Conservation (phyloP, 2,329 filamentous ascomycete species). For the Rhynchosporium agropyri region DNA sequence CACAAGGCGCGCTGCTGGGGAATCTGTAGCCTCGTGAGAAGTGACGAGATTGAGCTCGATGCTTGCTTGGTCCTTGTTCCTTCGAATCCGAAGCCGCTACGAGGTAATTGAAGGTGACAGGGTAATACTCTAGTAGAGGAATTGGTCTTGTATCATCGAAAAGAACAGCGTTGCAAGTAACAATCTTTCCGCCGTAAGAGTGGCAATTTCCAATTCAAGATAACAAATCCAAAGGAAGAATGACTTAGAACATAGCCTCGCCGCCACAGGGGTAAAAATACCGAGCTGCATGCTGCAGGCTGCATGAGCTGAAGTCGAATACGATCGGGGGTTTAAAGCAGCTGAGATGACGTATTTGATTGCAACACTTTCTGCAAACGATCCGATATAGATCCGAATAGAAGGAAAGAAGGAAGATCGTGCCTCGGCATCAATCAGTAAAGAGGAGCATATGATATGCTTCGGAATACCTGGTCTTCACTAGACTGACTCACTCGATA, state of each 20-base stretch:
- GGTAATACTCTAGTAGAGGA: not conserved
- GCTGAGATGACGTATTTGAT: conserved; percentile 10
- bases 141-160: not conserved
- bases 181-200: not conserved
- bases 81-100: not conserved
- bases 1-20: not conserved
- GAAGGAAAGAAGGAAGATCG: not conserved
- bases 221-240: not conserved
- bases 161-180: conserved; percentile 7
- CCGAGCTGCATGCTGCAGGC: not conserved
- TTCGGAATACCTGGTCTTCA: not conserved
- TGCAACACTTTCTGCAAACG: conserved; percentile 7
- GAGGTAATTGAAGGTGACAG: not conserved
- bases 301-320: conserved; percentile 14
- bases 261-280: conserved; percentile 10
- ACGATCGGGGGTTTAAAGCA: conserved; percentile 1
- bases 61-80: not conserved
- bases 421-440: not conserved
- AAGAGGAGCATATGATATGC: not conserved
- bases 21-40: conserved; percentile 12
- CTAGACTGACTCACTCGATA: too few relatives aligned
- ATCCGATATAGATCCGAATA: not conserved
- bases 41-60: not conserved
- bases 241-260: not conserved
- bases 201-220: not conserved